Percentiles rank a stretch among this genome's conserved stretches.
These are phyloP conservation scores for Exophiala mesophila DNA, from an alignment of 2,329 filamentous ascomycete genomes.

Conservation along the genomic window DNA sequence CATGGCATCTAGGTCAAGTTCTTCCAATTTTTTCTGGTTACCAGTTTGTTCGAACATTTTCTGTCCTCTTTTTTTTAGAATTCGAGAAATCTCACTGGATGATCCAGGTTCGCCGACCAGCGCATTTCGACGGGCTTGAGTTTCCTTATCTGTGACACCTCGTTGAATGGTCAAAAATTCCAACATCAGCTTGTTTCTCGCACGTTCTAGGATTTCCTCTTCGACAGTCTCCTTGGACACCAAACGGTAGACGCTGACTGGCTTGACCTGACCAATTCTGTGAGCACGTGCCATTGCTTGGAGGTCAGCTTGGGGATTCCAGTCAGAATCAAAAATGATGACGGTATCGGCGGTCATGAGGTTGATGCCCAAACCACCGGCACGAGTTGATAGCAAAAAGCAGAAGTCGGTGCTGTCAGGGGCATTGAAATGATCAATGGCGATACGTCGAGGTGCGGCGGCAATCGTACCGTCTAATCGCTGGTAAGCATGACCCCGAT, in stretches of 20 bases:
- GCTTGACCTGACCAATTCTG: constrained; percentile 92
- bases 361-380: constrained; percentile 97
- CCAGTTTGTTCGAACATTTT: constrained; percentile 98
- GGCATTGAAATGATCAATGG: constrained; percentile 98
- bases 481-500: constrained; percentile 93
- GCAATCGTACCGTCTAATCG: constrained; percentile 92
- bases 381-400: constrained; percentile 89
- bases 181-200: constrained; percentile 92
- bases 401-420: constrained; percentile 93
- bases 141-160: constrained; percentile 89
- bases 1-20: constrained; percentile 95
- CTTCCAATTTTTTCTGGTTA: constrained; percentile 93
- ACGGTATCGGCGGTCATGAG: constrained; percentile 98
- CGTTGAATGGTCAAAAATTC: constrained; percentile 97
- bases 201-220: constrained; percentile 92
- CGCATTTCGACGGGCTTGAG: constrained; percentile 61
- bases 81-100: constrained; percentile 90
- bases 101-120: constrained; percentile 72
- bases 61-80: constrained; percentile 95
- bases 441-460: constrained; percentile 78
- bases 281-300: constrained; percentile 98
- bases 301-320: constrained; percentile 97
- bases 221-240: constrained; percentile 98
- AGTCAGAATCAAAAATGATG: constrained; percentile 95
- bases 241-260: constrained; percentile 91